These are phyloP conservation scores for Rhodomyrtus psidioides DNA, from an alignment of 441 rosid species.

Conservation along the genomic window DNA sequence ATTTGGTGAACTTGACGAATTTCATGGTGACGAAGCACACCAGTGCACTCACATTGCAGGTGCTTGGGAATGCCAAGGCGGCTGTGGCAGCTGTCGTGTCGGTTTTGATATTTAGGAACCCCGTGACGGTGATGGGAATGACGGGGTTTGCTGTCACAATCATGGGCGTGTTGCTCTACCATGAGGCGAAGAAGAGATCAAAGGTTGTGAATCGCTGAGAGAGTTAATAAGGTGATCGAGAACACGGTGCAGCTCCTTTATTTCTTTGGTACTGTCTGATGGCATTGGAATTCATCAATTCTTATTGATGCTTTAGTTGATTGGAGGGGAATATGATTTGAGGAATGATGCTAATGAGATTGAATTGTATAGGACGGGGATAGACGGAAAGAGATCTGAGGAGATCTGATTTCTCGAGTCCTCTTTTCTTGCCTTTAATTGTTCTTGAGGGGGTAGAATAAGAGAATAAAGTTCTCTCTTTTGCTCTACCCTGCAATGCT, in stretches of 20 bases:
- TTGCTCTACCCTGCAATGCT: slow-evolving; percentile 15
- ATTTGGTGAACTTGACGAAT: slow-evolving; percentile 88
- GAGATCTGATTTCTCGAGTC: slow-evolving; percentile 11
- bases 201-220: slow-evolving; percentile 55
- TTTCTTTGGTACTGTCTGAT: background rate
- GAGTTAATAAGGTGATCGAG: background rate
- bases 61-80: slow-evolving; percentile 93
- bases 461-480: slow-evolving; percentile 34
- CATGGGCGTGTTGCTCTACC: slow-evolving; percentile 96
- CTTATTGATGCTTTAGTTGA: slow-evolving; percentile 16
- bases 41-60: slow-evolving; percentile 93
- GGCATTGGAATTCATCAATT: slow-evolving; percentile 9
- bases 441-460: slow-evolving; percentile 17
- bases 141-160: slow-evolving; percentile 83
- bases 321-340: slow-evolving; percentile 20
- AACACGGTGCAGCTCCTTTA: slow-evolving; percentile 27
- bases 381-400: slow-evolving; percentile 8
- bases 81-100: slow-evolving; percentile 93
- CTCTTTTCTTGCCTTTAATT: background rate
- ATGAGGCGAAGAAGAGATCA: slow-evolving; percentile 98
- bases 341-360: slow-evolving; percentile 24
- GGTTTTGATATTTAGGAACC: slow-evolving; percentile 86
- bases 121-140: slow-evolving; percentile 89
- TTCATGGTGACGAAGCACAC: slow-evolving; percentile 97
- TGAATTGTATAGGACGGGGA: slow-evolving; percentile 43